Percentiles rank a stretch among this genome's conserved stretches.
Evolutionary conservation across 2,329 filamentous ascomycete species (phyloP).

Genomic region (Cladosporium sp.): DNA sequence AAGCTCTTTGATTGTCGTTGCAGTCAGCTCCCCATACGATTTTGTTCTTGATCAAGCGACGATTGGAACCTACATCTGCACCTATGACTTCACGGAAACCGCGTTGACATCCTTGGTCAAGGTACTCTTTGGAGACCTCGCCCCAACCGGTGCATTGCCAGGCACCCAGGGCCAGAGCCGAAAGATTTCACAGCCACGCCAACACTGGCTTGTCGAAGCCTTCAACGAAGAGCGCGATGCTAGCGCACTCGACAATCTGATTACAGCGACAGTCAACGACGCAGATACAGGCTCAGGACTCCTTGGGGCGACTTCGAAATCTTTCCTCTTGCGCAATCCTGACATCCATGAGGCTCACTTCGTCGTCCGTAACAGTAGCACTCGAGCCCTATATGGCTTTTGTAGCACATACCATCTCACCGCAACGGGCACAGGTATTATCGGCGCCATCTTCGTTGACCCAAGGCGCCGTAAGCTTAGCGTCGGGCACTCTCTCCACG

Average conservation of each 20-base stretch:
- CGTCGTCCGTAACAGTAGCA: constrained; percentile 91
- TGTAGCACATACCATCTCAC: constrained; percentile 83
- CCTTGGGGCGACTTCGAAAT: constrained; percentile 66
- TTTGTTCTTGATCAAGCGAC: constrained; percentile 85
- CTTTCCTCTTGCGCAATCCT: constrained; percentile 71
- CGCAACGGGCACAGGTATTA: constrained; percentile 67
- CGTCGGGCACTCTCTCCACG: constrained; percentile 86
- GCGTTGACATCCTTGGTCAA: constrained; percentile 84
- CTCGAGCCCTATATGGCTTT: constrained; percentile 86
- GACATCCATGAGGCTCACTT: constrained; percentile 81
- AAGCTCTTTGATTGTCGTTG: constrained; percentile 86
- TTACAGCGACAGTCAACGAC: constrained; percentile 67
- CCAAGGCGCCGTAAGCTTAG: constrained; percentile 81
- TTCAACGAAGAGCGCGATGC: constrained; percentile 80
- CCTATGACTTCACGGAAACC: constrained; percentile 93
- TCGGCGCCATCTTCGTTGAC: constrained; percentile 85
- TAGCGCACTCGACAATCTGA: constrained; percentile 69
- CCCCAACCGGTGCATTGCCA: constrained; percentile 56
- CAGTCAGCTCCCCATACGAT: constrained; percentile 93
- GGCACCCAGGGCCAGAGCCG: constrained; percentile 83
- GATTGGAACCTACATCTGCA: constrained; percentile 91
- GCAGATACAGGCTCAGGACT: constrained; percentile 69
- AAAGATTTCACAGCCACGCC: constrained; percentile 82
- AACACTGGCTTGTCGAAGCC: constrained; percentile 90
- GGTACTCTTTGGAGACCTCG: constrained; percentile 75